Conservation (phyloP, 805 yeast species). For the Candida glaebosa region DNA sequence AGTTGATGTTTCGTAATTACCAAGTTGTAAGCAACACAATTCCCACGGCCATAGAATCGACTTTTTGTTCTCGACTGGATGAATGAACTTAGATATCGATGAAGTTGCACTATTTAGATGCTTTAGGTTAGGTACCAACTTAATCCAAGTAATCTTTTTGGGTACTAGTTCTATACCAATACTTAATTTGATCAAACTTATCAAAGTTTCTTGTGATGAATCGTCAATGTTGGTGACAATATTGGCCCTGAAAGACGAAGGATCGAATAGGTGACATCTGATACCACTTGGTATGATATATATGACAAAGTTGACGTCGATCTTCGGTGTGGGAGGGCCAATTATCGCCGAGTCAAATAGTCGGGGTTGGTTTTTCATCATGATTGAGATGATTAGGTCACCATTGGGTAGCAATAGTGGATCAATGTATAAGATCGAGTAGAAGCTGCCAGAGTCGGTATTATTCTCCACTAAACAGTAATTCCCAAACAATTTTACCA, state of each 20-base stretch:
- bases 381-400: constrained; percentile 31
- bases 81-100: constrained; percentile 53
- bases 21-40: constrained; percentile 59
- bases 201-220: constrained; percentile 19
- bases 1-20: constrained; percentile 17
- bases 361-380: constrained; percentile 20
- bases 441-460: neutral
- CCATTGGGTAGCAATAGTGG: constrained; percentile 37
- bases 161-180: constrained; percentile 28
- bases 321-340: constrained; percentile 8
- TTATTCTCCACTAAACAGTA: constrained; percentile 19
- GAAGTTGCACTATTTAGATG: constrained; percentile 71
- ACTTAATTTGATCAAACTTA: constrained; percentile 30
- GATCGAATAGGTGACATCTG: constrained; percentile 39
- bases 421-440: constrained; percentile 28
- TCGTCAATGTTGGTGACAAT: constrained; percentile 19
- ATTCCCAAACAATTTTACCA: constrained; percentile 35
- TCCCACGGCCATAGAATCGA: constrained; percentile 71
- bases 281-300: constrained; percentile 42
- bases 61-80: constrained; percentile 49
- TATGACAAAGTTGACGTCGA: constrained; percentile 23
- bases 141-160: constrained; percentile 51
- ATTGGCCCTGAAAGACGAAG: constrained; percentile 16
- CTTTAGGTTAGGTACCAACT: constrained; percentile 61
- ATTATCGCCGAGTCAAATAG: constrained; percentile 23